Evolutionary conservation across 352 stramenopile species (phyloP), one percentile per base, ranked within the genome.

Genomic region (Bremia lactucae): DNA sequence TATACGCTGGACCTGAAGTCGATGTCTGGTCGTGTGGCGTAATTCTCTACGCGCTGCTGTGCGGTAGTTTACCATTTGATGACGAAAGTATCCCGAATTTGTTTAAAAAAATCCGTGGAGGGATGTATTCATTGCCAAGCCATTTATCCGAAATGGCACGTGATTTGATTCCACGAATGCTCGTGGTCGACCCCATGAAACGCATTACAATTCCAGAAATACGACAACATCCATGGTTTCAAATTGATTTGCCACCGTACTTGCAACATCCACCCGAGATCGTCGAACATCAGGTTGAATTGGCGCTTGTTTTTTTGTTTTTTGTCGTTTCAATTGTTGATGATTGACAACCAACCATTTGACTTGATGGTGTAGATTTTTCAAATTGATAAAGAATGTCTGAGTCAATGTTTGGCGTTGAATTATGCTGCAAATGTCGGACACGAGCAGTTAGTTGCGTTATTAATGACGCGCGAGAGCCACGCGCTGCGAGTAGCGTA

Each of bases 1-100:
- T 99, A 15, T 99, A 99, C 65, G 95, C 95, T 20, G 96, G 96
- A 4, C 95, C 96, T 0, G 96, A 99, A 62, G 95, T 99, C 29
- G 96, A 99, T 65, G 95, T 99, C 21, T 99, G 96, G 96, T 97
- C 83, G 15, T 98, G 95, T 55, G 96, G 96, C 31, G 96, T 99
- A 23, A 99, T 99, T 56, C 60, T 99, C 6, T 99, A 99, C 65
- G 96, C 96, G 35, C 72, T 99, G 25, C 62, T 99, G 8, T 99
- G 96, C 60, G 96, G 96, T 11, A 96, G 87, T 20, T 72, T 99
- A 7, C 96, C 96, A 13, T 99, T 99, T 51, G 95, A 98, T 65
- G 96, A 99, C 55, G 95, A 98, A 58, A 97, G 81, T 25, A 98
- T 99, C 46, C 95, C 95, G 0, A 98, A 97, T 52, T 73, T 99